A percentile compares a stretch with the other conserved stretches of the same genome.
Conservation (phyloP, 1,284 basidiomycete species). For the Cryptococcus sp. region DNA sequence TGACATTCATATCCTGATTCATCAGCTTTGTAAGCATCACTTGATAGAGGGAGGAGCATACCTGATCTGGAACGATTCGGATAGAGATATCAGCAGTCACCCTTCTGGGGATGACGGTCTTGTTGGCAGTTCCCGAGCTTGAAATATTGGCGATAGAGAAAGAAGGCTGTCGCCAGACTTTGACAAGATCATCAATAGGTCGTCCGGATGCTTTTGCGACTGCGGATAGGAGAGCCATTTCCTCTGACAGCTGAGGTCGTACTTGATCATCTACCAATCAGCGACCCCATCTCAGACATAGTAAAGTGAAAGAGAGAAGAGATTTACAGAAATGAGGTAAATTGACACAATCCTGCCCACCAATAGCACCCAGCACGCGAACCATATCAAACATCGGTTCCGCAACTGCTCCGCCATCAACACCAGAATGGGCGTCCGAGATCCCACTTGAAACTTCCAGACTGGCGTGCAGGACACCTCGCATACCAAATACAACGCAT, state of each 20-base stretch:
- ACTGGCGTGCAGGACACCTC: constrained; percentile 69
- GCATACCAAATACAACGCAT: constrained; percentile 89
- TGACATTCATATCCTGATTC: constrained; percentile 17
- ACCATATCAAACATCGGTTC: constrained; percentile 96
- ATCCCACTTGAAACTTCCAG: constrained; percentile 59
- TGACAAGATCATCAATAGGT: constrained; percentile 62
- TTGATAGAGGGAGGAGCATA: constrained; percentile 4
- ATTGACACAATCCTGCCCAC: constrained; percentile 59
- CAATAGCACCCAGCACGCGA: constrained; percentile 68
- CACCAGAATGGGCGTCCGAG: constrained; percentile 54
- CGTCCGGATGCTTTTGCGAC: constrained; percentile 62
- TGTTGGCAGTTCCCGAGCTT: constrained; percentile 38
- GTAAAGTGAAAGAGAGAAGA: background rate
- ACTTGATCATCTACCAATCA: constrained; percentile 64
- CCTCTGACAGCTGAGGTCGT: constrained; percentile 61
- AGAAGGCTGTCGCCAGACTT: constrained; percentile 61
- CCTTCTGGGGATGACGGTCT: constrained; percentile 76
- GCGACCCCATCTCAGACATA: too few species aligned
- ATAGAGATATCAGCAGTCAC: constrained; percentile 78
- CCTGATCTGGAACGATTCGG: constrained; percentile 85
- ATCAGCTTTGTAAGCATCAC: constrained; percentile 41
- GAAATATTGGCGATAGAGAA: constrained; percentile 45
- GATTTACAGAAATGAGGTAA: constrained; percentile 81
- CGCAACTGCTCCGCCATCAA: constrained; percentile 79
- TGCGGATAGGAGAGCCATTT: constrained; percentile 62